Conservation (phyloP, 768 basidiomycete species). For the Tylopilus cervinicoccineus region DNA sequence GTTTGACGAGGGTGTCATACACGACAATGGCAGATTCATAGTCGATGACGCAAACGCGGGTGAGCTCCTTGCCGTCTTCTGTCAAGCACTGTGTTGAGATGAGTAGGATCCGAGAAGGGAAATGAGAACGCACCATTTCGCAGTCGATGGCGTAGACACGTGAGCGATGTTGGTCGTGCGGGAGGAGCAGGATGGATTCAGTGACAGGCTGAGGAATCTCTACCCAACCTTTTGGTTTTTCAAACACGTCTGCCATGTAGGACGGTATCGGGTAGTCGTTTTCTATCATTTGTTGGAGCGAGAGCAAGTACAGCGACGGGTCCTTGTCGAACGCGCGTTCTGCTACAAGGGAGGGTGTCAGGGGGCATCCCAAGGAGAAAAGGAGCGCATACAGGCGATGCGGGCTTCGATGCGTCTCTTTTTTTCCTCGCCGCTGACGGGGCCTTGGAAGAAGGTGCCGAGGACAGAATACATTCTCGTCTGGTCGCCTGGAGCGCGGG, state of each 20-base stretch:
- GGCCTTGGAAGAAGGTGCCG: conserved; percentile 76
- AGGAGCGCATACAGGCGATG: conserved; percentile 29
- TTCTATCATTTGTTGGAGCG: conserved; percentile 85
- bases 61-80: conserved; percentile 85
- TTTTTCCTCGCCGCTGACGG: conserved; percentile 78
- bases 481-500: conserved; percentile 86
- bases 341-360: conserved; percentile 36
- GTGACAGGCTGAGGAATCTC: conserved; percentile 62
- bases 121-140: conserved; percentile 74
- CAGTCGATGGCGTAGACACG: conserved; percentile 88
- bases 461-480: conserved; percentile 83
- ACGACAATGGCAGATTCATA: conserved; percentile 65
- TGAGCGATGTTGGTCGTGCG: conserved; percentile 32
- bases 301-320: conserved; percentile 69
- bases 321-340: conserved; percentile 59
- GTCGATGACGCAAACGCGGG: conserved; percentile 83
- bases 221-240: conserved; percentile 69
- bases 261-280: conserved; percentile 90
- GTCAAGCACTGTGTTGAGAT: conserved; percentile 65
- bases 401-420: conserved; percentile 53
- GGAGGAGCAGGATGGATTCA: conserved; percentile 30
- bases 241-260: conserved; percentile 71
- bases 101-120: neutral
- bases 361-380: neutral
- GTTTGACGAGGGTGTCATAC: conserved; percentile 90